phyloP scores from a whole-genome alignment of 2,329 filamentous ascomycete genomes.

The Ceratocystis albifundus region DNA sequence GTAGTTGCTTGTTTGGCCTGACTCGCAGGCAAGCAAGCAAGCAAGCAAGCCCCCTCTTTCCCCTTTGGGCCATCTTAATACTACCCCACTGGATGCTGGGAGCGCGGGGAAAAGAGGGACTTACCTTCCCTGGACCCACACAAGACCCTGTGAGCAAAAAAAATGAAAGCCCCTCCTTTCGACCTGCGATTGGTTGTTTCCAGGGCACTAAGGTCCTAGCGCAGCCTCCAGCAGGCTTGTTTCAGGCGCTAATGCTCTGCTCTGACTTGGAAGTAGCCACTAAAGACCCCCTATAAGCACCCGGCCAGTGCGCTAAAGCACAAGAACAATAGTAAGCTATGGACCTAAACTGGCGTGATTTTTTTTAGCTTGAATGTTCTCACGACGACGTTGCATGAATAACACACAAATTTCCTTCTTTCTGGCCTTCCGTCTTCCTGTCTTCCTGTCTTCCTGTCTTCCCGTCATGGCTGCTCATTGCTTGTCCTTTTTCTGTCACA shows the following conservation, averaged over 20 bases:
- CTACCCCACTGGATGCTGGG: conserved; percentile 3
- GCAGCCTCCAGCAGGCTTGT: not conserved
- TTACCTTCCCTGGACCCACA: not conserved
- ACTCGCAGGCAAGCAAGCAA: conserved; percentile 3
- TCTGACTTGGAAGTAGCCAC: not conserved
- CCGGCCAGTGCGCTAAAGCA: not conserved
- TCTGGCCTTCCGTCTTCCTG: not conserved
- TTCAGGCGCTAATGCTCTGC: not conserved
- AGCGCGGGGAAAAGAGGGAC: conserved; percentile 3
- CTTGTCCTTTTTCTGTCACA: not conserved
- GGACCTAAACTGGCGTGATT: conserved; percentile 3
- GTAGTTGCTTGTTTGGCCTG: not conserved
- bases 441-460: too few species aligned
- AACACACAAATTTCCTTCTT: not conserved
- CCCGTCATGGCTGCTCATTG: too few species aligned
- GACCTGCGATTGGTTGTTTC: not conserved
- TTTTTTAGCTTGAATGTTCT: not conserved
- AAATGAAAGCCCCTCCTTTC: not conserved
- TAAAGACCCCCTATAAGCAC: not conserved
- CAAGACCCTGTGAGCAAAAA: not conserved
- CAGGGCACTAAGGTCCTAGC: not conserved
- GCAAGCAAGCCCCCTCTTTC: not conserved
- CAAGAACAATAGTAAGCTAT: not conserved
- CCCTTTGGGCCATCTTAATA: not conserved
- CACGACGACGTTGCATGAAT: not conserved